Evolutionary conservation across 1,284 basidiomycete genomes (phyloP), one percentile per base, ranked within the genome.

Genomic region (Cerioporus squamosus): DNA sequence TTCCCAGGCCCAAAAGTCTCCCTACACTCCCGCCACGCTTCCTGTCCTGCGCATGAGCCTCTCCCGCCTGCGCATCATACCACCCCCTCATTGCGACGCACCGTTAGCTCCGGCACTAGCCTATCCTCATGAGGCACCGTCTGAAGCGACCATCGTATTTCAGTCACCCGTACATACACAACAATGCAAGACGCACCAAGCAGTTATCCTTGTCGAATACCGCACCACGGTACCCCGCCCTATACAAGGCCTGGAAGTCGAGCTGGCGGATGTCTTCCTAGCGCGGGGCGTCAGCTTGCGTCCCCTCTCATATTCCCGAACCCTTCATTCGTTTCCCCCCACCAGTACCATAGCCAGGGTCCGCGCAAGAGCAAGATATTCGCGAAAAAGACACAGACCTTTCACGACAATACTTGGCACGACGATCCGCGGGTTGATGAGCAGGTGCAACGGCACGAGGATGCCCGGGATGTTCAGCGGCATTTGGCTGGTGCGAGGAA

Each of bases 121-220:
- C 75, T 73, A 67, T 96, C 94, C 51, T 80, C 73, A 70, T 93
- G 78, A 0, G 94, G 94, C 31, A 87, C 68, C 2, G 93, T 95
- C 93, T 95, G 60, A 29, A 5, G 38, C 14, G 17, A 15, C 18
- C 15, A 20, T 26, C 29, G 29, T 29, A 29, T 9, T 7, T 29
- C 1, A 39, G 7, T 12, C 9, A n/a, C 48, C n/a, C 31, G 33
- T 12, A n/a, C 2, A 1, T 6, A 3, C 6, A 20, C 3, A 24
- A 6, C n/a, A 4, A 43, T n/a, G 20, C 7, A 5, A 33, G 10
- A 76, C 87, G 38, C 67, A 94, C 95, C 66, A 98, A 75, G 70
- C 97, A 98, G 67, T 99, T 98, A 73, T 99, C 97, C 77, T 98
- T 98, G 83, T 98, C 97, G 65, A 98, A 91, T 0, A 99, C 88